These are phyloP conservation scores for Podaxis rugospora DNA, from an alignment of 768 basidiomycete genomes.

Conservation along the genomic window DNA sequence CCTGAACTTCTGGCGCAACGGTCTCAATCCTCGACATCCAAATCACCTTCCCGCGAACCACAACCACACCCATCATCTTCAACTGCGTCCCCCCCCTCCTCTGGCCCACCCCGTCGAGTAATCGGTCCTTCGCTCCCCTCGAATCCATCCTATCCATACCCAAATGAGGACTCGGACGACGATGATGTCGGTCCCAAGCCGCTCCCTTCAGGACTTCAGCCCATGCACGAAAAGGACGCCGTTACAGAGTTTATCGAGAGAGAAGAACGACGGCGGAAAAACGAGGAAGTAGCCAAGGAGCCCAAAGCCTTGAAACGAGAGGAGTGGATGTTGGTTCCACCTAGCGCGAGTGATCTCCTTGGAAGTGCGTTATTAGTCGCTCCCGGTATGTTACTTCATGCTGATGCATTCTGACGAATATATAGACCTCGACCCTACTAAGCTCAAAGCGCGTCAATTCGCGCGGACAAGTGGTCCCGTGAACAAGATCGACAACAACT, in stretches of 20 bases:
- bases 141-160: conserved; percentile 23
- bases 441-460: conserved; percentile 77
- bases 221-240: conserved; percentile 47
- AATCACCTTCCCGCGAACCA: background rate
- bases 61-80: background rate
- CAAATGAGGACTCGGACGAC: conserved; percentile 59
- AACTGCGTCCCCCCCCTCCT: background rate
- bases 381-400: background rate
- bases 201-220: conserved; percentile 42
- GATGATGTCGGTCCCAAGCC: conserved; percentile 86
- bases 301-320: conserved; percentile 81
- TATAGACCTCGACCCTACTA: conserved; percentile 82
- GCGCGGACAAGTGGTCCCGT: conserved; percentile 40
- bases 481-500: conserved; percentile 52
- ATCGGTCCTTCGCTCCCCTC: conserved; percentile 53
- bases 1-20: conserved; percentile 4
- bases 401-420: background rate
- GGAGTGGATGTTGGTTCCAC: conserved; percentile 98
- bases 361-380: conserved; percentile 49
- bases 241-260: conserved; percentile 81
- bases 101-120: conserved; percentile 25
- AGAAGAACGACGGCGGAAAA: conserved; percentile 73
- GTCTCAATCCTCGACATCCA: background rate
- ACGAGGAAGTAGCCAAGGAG: conserved; percentile 58
- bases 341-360: conserved; percentile 74